These are phyloP conservation scores for Globisporangium lucens DNA, from an alignment of 352 stramenopile species.

Conservation along the genomic window DNA sequence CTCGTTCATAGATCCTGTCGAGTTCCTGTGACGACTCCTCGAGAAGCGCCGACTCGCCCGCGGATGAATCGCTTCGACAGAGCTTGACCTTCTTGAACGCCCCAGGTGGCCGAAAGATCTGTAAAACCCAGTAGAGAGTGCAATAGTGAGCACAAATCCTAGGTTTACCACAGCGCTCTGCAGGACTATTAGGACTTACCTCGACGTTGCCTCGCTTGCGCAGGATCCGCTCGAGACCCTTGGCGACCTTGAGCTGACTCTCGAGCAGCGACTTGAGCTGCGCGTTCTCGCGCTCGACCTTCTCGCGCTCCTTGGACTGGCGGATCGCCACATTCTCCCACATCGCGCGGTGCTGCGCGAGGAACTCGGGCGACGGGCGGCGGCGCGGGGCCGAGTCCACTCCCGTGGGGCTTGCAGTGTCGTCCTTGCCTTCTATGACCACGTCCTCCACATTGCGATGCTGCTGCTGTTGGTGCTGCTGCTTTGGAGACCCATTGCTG, in stretches of 20 bases:
- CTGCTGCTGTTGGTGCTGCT: not conserved
- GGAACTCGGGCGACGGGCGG: not conserved
- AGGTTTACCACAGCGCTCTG: not conserved
- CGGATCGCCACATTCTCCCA: conserved; percentile 45
- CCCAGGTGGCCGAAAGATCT: not conserved
- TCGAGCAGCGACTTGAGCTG: conserved; percentile 44
- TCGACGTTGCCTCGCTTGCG: conserved; percentile 18
- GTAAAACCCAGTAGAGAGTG: not conserved
- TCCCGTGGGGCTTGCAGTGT: not conserved
- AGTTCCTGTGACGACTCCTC: not conserved
- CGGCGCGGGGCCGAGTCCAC: not conserved
- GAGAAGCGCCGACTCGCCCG: not conserved
- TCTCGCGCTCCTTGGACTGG: conserved; percentile 34
- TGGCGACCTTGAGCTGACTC: conserved; percentile 46
- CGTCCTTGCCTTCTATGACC: not conserved
- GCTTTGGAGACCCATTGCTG: not conserved
- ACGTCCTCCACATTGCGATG: not conserved
- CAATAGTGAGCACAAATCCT: not conserved
- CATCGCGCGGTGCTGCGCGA: conserved; percentile 10
- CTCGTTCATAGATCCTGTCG: not conserved
- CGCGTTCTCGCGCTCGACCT: conserved; percentile 45
- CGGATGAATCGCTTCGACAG: not conserved
- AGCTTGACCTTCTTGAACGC: conserved; percentile 8
- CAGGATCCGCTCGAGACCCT: conserved; percentile 36
- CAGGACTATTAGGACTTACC: not conserved